phyloP scores from a whole-genome alignment of 2,329 filamentous ascomycete genomes.

The Cladophialophora carrionii region DNA sequence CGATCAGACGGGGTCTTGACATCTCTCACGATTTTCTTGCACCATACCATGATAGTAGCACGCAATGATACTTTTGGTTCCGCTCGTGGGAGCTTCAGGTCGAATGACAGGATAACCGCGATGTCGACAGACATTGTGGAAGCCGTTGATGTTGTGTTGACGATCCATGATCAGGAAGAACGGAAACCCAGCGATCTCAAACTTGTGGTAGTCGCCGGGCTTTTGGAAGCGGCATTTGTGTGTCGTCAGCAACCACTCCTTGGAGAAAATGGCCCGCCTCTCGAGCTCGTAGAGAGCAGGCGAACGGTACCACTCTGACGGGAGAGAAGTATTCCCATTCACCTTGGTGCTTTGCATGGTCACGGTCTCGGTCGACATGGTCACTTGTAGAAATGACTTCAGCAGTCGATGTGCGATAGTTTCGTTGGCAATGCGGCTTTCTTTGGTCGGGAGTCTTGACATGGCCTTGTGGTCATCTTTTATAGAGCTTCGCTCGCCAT shows the following conservation, averaged over 20 bases:
- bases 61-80: constrained; percentile 50
- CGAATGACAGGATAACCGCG: constrained; percentile 60
- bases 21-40: too few species aligned
- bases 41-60: constrained; percentile 59
- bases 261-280: constrained; percentile 55
- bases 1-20: too few species aligned
- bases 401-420: too few species aligned
- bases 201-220: constrained; percentile 47
- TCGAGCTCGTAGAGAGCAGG: constrained; percentile 55
- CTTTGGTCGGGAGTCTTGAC: too few species aligned
- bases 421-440: too few species aligned
- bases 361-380: too few species aligned
- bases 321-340: constrained; percentile 41
- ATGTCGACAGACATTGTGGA: constrained; percentile 67
- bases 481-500: too few species aligned
- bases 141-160: constrained; percentile 59
- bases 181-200: constrained; percentile 53
- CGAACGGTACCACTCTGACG: constrained; percentile 58
- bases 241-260: constrained; percentile 51
- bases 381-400: too few species aligned
- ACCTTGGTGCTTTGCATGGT: too few species aligned
- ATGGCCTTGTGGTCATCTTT: too few species aligned
- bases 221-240: constrained; percentile 53
- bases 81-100: constrained; percentile 30
- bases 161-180: constrained; percentile 58